Evolutionary conservation across 1,284 basidiomycete genomes (phyloP).

Genomic region (Ustilago sp.): DNA sequence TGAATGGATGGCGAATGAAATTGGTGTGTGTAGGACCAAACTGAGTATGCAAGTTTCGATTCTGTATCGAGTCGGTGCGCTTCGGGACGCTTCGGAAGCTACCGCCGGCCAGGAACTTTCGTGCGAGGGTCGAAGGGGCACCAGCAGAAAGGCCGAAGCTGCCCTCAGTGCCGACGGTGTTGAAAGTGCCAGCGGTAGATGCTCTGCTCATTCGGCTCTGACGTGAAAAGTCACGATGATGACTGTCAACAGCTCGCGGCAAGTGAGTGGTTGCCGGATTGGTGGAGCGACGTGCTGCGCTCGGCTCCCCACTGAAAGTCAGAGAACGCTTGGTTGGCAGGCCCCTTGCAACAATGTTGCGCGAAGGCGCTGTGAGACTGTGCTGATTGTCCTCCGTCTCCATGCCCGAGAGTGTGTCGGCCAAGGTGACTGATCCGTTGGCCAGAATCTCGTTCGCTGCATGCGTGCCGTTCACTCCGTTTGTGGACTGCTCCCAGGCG

Average conservation of each 20-base stretch:
- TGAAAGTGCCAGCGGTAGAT: constrained; percentile 54
- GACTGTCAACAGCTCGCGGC: constrained; percentile 26
- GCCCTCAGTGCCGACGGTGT: constrained; percentile 57
- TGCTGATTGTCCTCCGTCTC: constrained; percentile 2
- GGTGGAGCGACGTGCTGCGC: constrained; percentile 2
- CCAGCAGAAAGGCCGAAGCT: constrained; percentile 54
- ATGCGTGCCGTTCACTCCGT: background rate
- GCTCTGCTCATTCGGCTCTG: constrained; percentile 55
- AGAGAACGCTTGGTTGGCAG: constrained; percentile 35
- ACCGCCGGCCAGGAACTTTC: constrained; percentile 34
- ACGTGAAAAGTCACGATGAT: constrained; percentile 48
- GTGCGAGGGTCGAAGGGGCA: constrained; percentile 24
- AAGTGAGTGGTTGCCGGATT: constrained; percentile 11
- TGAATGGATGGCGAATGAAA: constrained; percentile 5
- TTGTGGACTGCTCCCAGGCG: constrained; percentile 25
- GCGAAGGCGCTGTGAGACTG: constrained; percentile 6
- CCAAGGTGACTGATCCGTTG: constrained; percentile 7
- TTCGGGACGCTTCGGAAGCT: constrained; percentile 25
- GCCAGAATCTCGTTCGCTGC: background rate
- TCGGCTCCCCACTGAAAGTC: constrained; percentile 33
- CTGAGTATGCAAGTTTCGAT: constrained; percentile 7
- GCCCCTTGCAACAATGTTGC: constrained; percentile 28
- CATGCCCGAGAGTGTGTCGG: background rate
- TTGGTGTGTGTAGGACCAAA: constrained; percentile 14
- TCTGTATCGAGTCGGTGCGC: constrained; percentile 16